Base-by-base conservation (phyloP, 2,329 filamentous ascomycete genomes). In the Fusarium cyanostomum region DNA sequence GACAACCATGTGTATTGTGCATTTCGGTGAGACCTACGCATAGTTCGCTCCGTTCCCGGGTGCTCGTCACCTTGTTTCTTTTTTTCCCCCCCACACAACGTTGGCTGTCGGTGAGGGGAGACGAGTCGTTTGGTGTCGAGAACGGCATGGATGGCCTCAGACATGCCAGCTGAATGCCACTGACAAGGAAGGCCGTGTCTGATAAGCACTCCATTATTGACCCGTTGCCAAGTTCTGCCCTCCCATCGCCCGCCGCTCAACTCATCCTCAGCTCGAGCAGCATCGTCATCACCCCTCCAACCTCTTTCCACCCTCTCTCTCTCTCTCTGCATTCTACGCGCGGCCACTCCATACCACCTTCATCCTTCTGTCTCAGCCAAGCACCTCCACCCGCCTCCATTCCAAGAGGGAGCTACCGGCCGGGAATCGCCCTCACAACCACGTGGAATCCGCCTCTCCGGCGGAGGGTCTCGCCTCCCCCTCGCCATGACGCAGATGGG, bases 61-160 rank as follows among this genome's bases (percentile, higher is more conserved):
- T 45, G 42, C 30, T 45, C 24, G 18, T 45, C 24, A 18, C 16
- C 18, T 26, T n/a, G 28, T 21, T 21, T 45, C 11, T 24, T 45
- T 33, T 45, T 21, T 33, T 31, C 24, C 13, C 27, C 8, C 16
- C 21, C 28, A 11, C 28, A 33, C 18, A 44, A 21, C 21, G 4
- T 21, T 4, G 21, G 21, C 21, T 21, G 21, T 21, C n/a, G n/a
- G n/a, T n/a, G n/a, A n/a, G n/a, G n/a, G n/a, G n/a, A n/a, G n/a
- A n/a, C n/a, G n/a, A n/a, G n/a, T n/a, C n/a, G n/a, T n/a, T n/a
- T n/a, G n/a, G n/a, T n/a, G n/a, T n/a, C n/a, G n/a, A n/a, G n/a
- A n/a, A n/a, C n/a, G n/a, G n/a, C n/a, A n/a, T n/a, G n/a, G 56
- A 59, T 31, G 57, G 57, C 49, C 56, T 60, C 57, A 60, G 44